A percentile compares a stretch with the other conserved stretches of the same genome.
phyloP scores from a whole-genome alignment of 768 basidiomycete genomes.

The Agrocybe praecox region DNA sequence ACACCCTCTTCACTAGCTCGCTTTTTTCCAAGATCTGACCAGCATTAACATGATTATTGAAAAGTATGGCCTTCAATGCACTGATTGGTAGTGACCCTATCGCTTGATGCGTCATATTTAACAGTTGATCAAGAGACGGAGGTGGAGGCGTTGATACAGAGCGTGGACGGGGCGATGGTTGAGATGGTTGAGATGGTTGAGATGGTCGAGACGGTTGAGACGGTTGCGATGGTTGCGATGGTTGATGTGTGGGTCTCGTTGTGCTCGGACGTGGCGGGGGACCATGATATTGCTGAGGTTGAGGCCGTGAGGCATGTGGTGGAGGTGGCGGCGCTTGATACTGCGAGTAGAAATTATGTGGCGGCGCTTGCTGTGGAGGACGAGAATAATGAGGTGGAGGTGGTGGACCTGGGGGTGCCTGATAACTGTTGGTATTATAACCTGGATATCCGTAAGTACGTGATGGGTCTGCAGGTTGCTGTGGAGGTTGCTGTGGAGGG shows the following conservation, averaged over 20 bases:
- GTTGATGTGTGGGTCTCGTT: too few relatives aligned
- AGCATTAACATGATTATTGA: conserved; percentile 80
- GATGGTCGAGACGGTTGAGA: conserved; percentile 25
- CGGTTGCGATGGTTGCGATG: conserved; percentile 23
- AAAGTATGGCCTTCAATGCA: conserved; percentile 77
- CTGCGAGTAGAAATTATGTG: conserved; percentile 13
- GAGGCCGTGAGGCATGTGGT: conserved; percentile 17
- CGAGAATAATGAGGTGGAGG: conserved; percentile 11
- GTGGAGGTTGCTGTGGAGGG: conserved; percentile 23
- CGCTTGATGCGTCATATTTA: conserved; percentile 58
- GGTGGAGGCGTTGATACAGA: conserved; percentile 45
- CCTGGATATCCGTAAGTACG: conserved; percentile 8
- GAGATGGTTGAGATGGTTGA: conserved; percentile 20
- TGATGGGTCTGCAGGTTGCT: conserved; percentile 1
- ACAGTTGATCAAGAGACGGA: conserved; percentile 70
- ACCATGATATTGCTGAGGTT: conserved; percentile 8
- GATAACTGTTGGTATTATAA: background rate
- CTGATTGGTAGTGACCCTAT: conserved; percentile 68
- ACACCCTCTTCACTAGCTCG: conserved; percentile 77
- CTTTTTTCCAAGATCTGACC: conserved; percentile 84
- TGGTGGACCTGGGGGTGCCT: conserved; percentile 4
- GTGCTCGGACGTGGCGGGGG: conserved; percentile 18
- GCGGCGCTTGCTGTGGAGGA: conserved; percentile 18
- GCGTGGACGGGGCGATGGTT: conserved; percentile 42
- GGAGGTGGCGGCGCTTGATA: conserved; percentile 22